Percentiles rank a stretch among this genome's conserved stretches.
These are phyloP conservation scores for Peterozyma toletana DNA, from an alignment of 805 yeast genomes.

Conservation along the genomic window DNA sequence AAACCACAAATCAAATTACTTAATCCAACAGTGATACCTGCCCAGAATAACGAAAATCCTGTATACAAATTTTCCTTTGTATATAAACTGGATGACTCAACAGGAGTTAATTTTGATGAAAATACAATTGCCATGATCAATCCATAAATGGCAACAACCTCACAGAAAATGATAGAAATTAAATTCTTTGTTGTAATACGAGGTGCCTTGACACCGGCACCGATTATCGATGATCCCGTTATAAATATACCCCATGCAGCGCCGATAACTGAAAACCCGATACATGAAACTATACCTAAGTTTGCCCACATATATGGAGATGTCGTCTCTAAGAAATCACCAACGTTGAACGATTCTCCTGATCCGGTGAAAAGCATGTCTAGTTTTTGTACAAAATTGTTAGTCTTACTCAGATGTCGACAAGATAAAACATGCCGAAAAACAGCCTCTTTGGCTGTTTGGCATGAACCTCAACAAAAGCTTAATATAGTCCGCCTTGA, in stretches of 20 bases:
- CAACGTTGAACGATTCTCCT: slow-evolving; percentile 89
- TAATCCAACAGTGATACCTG: slow-evolving; percentile 91
- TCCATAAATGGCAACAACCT: slow-evolving; percentile 98
- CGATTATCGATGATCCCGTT: slow-evolving; percentile 89
- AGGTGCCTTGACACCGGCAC: slow-evolving; percentile 98
- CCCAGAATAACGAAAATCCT: slow-evolving; percentile 96
- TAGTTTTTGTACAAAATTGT: slow-evolving; percentile 6
- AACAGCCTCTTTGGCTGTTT: not conserved
- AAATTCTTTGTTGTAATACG: slow-evolving; percentile 95
- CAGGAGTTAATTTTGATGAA: slow-evolving; percentile 75
- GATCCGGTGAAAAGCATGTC: slow-evolving; percentile 81
- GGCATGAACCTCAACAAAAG: not conserved
- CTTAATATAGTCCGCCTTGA: not conserved
- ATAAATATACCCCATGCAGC: slow-evolving; percentile 99
- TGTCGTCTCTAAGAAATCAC: slow-evolving; percentile 73
- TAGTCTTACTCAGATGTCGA: not conserved
- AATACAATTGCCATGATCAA: slow-evolving; percentile 96
- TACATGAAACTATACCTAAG: slow-evolving; percentile 82
- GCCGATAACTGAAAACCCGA: slow-evolving; percentile 91
- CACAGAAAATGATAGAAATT: slow-evolving; percentile 96
- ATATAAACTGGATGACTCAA: slow-evolving; percentile 53
- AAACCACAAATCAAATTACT: slow-evolving; percentile 94
- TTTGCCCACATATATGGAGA: slow-evolving; percentile 98
- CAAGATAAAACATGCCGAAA: not conserved
- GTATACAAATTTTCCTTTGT: slow-evolving; percentile 88